A percentile compares a stretch with the other conserved stretches of the same genome.
phyloP scores from a whole-genome alignment of 2,329 filamentous ascomycete species.

The Periconia digitata region DNA sequence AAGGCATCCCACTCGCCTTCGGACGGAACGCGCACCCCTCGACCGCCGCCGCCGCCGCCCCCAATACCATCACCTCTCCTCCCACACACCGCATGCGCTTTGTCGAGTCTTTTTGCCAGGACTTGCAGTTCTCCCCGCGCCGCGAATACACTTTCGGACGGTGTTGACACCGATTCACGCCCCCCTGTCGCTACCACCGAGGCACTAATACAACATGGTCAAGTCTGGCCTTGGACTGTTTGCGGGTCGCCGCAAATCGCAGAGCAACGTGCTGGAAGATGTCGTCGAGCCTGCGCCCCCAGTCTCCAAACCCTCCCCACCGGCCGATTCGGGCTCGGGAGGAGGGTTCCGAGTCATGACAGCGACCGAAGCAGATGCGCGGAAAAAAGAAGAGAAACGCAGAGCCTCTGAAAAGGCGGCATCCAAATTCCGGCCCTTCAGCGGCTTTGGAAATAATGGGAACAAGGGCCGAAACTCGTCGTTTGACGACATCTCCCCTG shows the following conservation, averaged over 20 bases:
- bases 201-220: slow-evolving; percentile 24
- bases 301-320: slow-evolving; percentile 15
- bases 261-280: slow-evolving; percentile 39
- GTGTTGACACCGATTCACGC: too few species aligned
- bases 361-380: slow-evolving; percentile 32
- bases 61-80: neutral
- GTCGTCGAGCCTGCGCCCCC: slow-evolving; percentile 19
- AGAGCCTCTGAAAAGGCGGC: slow-evolving; percentile 26
- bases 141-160: slow-evolving; percentile 10
- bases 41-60: neutral
- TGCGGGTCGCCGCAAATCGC: slow-evolving; percentile 40
- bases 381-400: slow-evolving; percentile 29
- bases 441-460: slow-evolving; percentile 27
- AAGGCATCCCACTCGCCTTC: neutral
- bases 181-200: neutral
- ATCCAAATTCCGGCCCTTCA: slow-evolving; percentile 38
- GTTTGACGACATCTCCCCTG: slow-evolving; percentile 39
- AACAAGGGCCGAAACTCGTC: slow-evolving; percentile 39
- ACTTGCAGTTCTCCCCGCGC: slow-evolving; percentile 9
- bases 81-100: slow-evolving; percentile 5
- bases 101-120: neutral
- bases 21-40: neutral
- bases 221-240: slow-evolving; percentile 37
- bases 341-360: slow-evolving; percentile 39
- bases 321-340: slow-evolving; percentile 21